phyloP scores from a whole-genome alignment of 202 grass and related monocot species.

The Digitaria exilis region DNA sequence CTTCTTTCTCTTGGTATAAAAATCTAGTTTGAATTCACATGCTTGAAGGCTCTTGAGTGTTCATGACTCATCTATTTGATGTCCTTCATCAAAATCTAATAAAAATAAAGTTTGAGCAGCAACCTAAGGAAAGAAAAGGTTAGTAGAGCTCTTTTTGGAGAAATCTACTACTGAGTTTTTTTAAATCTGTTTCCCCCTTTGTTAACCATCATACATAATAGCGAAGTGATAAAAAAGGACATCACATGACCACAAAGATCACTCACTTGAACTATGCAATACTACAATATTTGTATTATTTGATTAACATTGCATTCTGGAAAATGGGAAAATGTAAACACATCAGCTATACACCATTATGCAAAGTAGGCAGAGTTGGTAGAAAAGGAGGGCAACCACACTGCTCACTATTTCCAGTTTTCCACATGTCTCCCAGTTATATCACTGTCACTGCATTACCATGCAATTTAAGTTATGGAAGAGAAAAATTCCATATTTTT shows the following conservation, averaged over 20 bases:
- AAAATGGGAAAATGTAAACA: not conserved
- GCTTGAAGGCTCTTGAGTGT: too few relatives aligned
- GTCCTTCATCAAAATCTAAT: not conserved
- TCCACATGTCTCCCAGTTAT: too few relatives aligned
- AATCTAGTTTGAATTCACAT: too few relatives aligned
- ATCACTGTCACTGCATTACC: too few relatives aligned
- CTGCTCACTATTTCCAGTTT: too few relatives aligned
- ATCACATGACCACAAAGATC: not conserved
- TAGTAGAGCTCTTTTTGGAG: not conserved
- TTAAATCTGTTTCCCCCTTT: not conserved
- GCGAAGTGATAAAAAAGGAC: not conserved
- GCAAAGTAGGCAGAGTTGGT: not conserved
- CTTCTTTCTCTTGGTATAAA: too few relatives aligned
- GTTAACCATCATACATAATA: not conserved
- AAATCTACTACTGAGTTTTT: not conserved
- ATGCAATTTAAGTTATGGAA: too few relatives aligned
- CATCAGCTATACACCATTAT: not conserved
- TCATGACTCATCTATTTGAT: too few relatives aligned
- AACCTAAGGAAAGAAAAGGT: not conserved
- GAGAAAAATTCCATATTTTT: too few relatives aligned
- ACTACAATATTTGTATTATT: not conserved
- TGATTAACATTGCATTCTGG: not conserved
- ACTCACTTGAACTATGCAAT: not conserved
- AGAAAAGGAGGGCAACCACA: not conserved
- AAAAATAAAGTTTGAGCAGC: slow-evolving; percentile 4